Evolutionary conservation across 1,284 basidiomycete genomes (phyloP), one percentile per base, ranked within the genome.

Genomic region (Melampsora larici-populina): DNA sequence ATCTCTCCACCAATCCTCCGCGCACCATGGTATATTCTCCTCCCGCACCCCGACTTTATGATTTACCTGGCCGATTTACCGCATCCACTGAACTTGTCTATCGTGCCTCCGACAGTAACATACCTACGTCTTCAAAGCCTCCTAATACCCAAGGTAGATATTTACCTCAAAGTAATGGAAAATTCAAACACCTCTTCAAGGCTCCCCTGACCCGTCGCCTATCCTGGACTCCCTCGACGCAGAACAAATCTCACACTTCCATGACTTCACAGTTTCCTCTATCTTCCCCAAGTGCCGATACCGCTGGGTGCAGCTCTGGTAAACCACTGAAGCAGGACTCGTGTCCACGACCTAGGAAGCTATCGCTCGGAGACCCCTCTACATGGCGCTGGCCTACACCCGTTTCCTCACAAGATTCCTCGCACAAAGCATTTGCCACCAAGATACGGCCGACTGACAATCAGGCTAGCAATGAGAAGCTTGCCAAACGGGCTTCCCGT

Each of bases 371-470:
- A 46, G 72, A 67, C 11, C n/a, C 64, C 9, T 40, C 63, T 17
- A 51, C 63, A 0, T 66, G 72, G 72, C 43, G 72, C 17, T 75
- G 72, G 72, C 62, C 63, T 65, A 36, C 63, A 9, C 21, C 26
- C 18, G n/a, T 65, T 36, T 21, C 26, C 63, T 21, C 63, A 9
- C n/a, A 68, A 68, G 48, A 43, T 36, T 4, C 43, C 36, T 4
- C 29, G 5, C n/a, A 3, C 33, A 33, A 65, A 65, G 21, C 8
- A 65, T 29, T 1, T 9, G 40, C 11, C 40, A 43, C 40, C 40
- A 13, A 9, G 11, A 43, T 11, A 43, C 40, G 13, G 55, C n/a
- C 55, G 55, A 58, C 6, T 1, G 55, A 8, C 40, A 43, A 43
- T 43, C 40, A 4, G 7, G 40, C 11, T 13, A 43, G 40, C 40